These are phyloP conservation scores for Candida ipomoeae DNA, from an alignment of 805 yeast species.

Conservation along the genomic window DNA sequence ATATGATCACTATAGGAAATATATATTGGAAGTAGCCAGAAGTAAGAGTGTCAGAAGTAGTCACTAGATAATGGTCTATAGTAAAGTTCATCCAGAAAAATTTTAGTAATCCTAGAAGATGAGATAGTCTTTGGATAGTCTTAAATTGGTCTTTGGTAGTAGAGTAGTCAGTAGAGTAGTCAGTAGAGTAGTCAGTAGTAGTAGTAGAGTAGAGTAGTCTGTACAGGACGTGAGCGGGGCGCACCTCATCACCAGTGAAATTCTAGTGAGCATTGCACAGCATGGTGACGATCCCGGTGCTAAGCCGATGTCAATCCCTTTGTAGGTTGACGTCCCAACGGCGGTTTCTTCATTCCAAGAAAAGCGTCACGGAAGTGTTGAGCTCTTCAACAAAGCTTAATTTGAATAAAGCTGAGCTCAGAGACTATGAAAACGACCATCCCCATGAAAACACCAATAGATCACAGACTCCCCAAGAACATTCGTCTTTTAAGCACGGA, in stretches of 20 bases:
- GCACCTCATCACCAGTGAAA: background rate
- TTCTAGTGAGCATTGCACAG: background rate
- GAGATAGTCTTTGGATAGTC: too few relatives aligned
- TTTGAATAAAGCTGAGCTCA: background rate
- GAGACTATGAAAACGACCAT: background rate
- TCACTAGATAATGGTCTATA: too few relatives aligned
- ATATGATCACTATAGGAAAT: too few relatives aligned
- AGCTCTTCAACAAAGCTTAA: conserved; percentile 1
- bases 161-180: too few relatives aligned
- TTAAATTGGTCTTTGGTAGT: too few relatives aligned
- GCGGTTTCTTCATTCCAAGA: background rate
- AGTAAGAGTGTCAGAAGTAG: too few relatives aligned
- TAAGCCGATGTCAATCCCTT: background rate
- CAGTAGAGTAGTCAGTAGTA: too few relatives aligned
- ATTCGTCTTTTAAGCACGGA: background rate
- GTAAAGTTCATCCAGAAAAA: too few relatives aligned
- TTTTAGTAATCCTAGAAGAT: too few relatives aligned
- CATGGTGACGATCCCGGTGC: background rate
- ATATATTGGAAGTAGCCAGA: too few relatives aligned
- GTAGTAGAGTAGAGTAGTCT: background rate
- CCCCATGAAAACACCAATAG: background rate
- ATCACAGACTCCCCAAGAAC: background rate
- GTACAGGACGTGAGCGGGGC: background rate
- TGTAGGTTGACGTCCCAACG: background rate
- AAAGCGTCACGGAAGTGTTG: background rate